Percentiles rank a stretch among this genome's conserved stretches.
These are phyloP conservation scores for Bipolaris bicolor DNA, from an alignment of 2,329 filamentous ascomycete genomes.

Conservation along the genomic window DNA sequence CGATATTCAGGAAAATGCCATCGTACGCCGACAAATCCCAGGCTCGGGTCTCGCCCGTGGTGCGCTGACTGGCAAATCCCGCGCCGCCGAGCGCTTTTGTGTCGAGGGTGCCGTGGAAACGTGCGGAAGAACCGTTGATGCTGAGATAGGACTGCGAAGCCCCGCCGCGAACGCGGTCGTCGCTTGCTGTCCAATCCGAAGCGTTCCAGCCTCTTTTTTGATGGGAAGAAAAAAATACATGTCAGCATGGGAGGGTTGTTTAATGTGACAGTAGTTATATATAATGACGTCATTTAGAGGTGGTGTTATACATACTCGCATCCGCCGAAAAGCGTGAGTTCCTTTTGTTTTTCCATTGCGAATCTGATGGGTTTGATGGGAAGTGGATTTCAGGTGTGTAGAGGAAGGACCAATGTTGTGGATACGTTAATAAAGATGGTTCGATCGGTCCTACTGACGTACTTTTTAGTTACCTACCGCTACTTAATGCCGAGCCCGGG, in stretches of 20 bases:
- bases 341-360: conserved; percentile 28
- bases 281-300: too few relatives aligned
- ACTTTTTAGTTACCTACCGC: too few relatives aligned
- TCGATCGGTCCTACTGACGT: not conserved
- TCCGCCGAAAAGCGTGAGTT: conserved; percentile 40
- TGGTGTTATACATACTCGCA: conserved; percentile 26
- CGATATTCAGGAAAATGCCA: conserved; percentile 64
- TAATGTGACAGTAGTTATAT: not conserved
- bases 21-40: conserved; percentile 70
- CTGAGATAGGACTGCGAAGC: conserved; percentile 64
- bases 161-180: conserved; percentile 80
- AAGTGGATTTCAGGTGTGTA: not conserved
- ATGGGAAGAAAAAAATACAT: too few relatives aligned
- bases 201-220: conserved; percentile 63
- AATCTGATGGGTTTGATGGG: not conserved
- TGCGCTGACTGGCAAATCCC: conserved; percentile 81
- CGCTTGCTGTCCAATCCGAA: conserved; percentile 69
- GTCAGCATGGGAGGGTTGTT: not conserved
- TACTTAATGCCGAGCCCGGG: conserved; percentile 8
- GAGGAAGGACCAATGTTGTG: not conserved
- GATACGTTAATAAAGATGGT: not conserved
- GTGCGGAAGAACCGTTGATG: conserved; percentile 49
- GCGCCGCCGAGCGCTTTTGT: conserved; percentile 77
- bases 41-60: conserved; percentile 59
- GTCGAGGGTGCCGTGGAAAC: conserved; percentile 73